Base-by-base conservation (phyloP, 169 alveolate species). In the Cryptosporidium viatorum region DNA sequence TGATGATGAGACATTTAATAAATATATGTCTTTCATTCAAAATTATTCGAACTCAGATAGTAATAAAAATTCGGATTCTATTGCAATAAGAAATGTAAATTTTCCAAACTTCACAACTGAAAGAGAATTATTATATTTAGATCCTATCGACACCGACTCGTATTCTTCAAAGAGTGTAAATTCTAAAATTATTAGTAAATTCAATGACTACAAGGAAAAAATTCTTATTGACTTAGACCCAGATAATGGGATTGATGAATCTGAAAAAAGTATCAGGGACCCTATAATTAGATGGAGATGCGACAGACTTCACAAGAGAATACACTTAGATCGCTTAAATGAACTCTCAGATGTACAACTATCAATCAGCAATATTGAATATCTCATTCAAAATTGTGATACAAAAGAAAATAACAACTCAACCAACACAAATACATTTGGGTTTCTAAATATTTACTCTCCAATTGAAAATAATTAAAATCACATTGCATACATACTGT, bases 211-310 rank as follows among this genome's bases (percentile, higher is more conserved):
- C 33, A 80, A 48, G 18, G 80, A 80, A 65, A 80, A 80, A 37
- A 65, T 80, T 41, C 39, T 62, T 1, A 35, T 80, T 60, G 89
- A 80, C 41, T 41, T 45, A 41, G 43, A 80, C 31, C 89, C 89
- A 26, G 68, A 62, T 21, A 80, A 80, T 43, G 89, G 80, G 33
- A 80, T 80, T 18, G 89, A 80, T 12, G 89, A 80, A 41, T 62
- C 75, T 29, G 89, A 80, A 58, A 80, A 80, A 62, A 80, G 89
- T 48, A 65, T 80, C 59, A 62, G 37, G 18, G 74, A 59, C 6
- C 26, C 89, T 59, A 16, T 80, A 21, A 45, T 80, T 37, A 80
- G 41, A 41, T 80, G 89, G 89, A 80, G 89, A 62, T 80, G 65
- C 43, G 41, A 80, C 68, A 60, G 89, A 16, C 68, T 80, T 9